phyloP scores from a whole-genome alignment of 106 monocot species.

The Dendrobium nobile region DNA sequence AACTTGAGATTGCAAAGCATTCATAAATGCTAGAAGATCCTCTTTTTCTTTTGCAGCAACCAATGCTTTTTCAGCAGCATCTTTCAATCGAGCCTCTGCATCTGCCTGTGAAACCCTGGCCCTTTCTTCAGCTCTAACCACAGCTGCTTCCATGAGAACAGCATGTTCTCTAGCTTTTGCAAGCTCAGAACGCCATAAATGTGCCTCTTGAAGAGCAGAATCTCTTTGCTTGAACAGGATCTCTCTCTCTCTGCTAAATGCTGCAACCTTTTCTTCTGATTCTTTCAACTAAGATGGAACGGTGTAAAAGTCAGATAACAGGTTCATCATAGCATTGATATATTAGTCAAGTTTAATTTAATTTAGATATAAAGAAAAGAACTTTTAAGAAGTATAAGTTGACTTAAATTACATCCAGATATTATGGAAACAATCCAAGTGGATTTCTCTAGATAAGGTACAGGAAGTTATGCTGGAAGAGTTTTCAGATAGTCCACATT shows the following conservation, averaged over 20 bases:
- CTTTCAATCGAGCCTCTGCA: conserved; percentile 55
- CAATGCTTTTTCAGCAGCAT: conserved; percentile 47
- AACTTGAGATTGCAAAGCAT: conserved; percentile 69
- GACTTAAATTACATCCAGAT: not conserved
- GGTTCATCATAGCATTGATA: not conserved
- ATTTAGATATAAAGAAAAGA: not conserved
- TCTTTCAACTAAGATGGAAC: conserved; percentile 49
- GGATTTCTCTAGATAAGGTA: not conserved
- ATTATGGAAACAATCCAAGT: not conserved
- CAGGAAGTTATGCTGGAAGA: not conserved
- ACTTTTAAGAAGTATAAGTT: not conserved
- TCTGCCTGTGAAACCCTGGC: conserved; percentile 67
- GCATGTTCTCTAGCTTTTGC: conserved; percentile 89
- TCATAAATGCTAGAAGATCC: conserved; percentile 67
- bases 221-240: conserved; percentile 63
- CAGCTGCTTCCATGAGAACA: conserved; percentile 84
- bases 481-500: not conserved
- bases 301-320: not conserved
- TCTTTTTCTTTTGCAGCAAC: conserved; percentile 75
- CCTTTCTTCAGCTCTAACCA: conserved; percentile 84
- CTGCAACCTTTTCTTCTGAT: conserved; percentile 48
- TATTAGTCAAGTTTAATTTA: not conserved
- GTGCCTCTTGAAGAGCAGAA: conserved; percentile 79
- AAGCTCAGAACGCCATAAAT: conserved; percentile 85
- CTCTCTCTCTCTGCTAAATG: conserved; percentile 56